Evolutionary conservation across 192 early-diverging fungal genomes (phyloP), one percentile per base, ranked within the genome.

Genomic region (Funneliformis geosporum): DNA sequence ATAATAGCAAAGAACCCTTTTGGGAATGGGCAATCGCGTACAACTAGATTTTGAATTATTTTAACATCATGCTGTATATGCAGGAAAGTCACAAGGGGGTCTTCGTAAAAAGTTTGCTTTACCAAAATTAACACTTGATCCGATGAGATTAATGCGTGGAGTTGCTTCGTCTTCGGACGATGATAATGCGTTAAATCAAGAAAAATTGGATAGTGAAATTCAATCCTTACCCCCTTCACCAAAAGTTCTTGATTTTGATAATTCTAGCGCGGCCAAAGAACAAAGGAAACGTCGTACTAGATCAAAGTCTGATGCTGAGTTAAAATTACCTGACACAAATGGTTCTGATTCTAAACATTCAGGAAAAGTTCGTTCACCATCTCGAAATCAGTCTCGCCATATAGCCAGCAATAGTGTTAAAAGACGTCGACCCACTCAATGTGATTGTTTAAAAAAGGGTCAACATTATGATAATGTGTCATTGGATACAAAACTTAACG

Each of bases 401-500:
- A n/a, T 28, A 39, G 18, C 18, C 14, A 59, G 14, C 8, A 16
- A 43, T 78, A 21, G 9, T 60, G 11, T 27, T 11, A 79, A 67
- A 39, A 62, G 55, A 8, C 75, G 33, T 50, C 67, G 66, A 28
- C 69, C 85, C 9, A 89, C 88, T 10, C 82, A 81, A 10, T 90
- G 89, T 70, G 77, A 83, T 76, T 90, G 89, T 79, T 74, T 77
- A 47, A 80, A 78, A 18, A 82, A 84, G 27, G 83, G 82, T 33
- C 62, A 81, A 18, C 89, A 90, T 73, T 89, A 84, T 61, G 77
- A 83, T 23, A 85, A 84, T 28, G 65, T 80, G 11, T 85, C 81
- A 70, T 79, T 90, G 79, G 82, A 85, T 23, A 78, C 86, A 46
- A 86, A 59, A 18, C 89, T 86, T 74, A 81, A 81, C 12, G 84